Evolutionary conservation across 305 asterid genomes (phyloP), one percentile per base, ranked within the genome.

Genomic region (Euphrasia arctica): DNA sequence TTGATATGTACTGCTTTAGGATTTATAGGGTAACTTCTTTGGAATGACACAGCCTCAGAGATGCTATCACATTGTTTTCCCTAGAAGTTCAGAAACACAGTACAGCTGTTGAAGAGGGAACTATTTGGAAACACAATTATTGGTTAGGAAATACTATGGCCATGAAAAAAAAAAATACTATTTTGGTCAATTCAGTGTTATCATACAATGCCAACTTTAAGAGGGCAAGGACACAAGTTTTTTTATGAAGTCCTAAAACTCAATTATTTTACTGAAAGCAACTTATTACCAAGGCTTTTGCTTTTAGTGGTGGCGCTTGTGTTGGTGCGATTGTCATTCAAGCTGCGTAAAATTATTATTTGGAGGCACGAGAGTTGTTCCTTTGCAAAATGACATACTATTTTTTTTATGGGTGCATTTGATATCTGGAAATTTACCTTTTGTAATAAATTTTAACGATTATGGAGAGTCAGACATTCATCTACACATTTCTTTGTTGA

Each of bases 161-260:
- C 56, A 55, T 12, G 56, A 36, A 54, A 41, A 52, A 31, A 31
- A 31, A 31, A 1, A 31, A 18, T 55, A 54, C 5, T 11, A 42
- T 29, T 41, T 28, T 41, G 4, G 63, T 42, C 54, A 56, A 65
- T 54, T 14, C n/a, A n/a, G 31, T 28, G 22, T 28, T 12, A 56
- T 66, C 28, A 65, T 29, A 31, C n/a, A 54, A 25, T 29, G 28
- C 28, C 58, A 54, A 54, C 28, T 54, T 42, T 54, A 32, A 41
- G 11, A 18, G 22, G 62, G 28, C 34, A 36, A 34, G 49, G 15
- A 47, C 10, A 39, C 11, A 47, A 13, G 47, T 4, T 57, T 3
- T 57, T 54, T 5, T 18, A 25, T 28, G 4, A 68, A 60, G 63
- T 60, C 67, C 49, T 28, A 60, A 36, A 54, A 15, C 56, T 60